Evolutionary conservation across 2,329 filamentous ascomycete species (phyloP), one percentile per base, ranked within the genome.

Genomic region (Paracorniculantispora psalliotae): DNA sequence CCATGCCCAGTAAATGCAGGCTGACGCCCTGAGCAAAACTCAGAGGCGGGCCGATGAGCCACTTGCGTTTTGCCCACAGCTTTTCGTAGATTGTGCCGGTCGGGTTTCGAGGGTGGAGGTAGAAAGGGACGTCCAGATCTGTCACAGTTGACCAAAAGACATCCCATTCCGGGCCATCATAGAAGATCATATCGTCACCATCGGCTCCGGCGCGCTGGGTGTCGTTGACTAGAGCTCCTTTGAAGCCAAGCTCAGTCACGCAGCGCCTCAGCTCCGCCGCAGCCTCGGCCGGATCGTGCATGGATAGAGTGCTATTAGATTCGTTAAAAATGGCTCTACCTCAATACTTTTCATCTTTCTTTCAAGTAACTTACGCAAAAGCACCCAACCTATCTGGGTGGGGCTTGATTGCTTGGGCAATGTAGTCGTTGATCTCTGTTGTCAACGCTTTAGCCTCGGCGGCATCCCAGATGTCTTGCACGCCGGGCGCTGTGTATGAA

Each of bases 41-140:
- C 7, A 84, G 74, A 0, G 83, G 82, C 1, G 83, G 82, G 0
- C 84, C 85, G 47, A 86, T 72, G 28, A 87, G 78, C 77, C 79
- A 87, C 66, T 80, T 80, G 23, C 83, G 76, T 64, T 84, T 75
- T 1, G 79, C 79, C 76, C 79, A 87, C 25, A 85, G 76, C 65
- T 82, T 82, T 4, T 86, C 81, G 64, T 81, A 74, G 57, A 84
- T 77, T 19, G 74, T 76, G 7, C 82, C 83, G 0, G 80, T 81
- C 1, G 85, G 82, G 63, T 80, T 79, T 50, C 80, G 75, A 0
- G 84, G 85, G 68, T 88, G 85, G 1, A 88, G 74, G 65, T 88
- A 88, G 51, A 88, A 77, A 0, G 85, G 84, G 0, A 87, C 84
- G 59, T 87, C 81, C 0, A 88, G 78, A 46, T 86, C 81, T 1